phyloP scores from a whole-genome alignment of 176 grass and related monocot genomes.

The Rhynchospora pubera region DNA sequence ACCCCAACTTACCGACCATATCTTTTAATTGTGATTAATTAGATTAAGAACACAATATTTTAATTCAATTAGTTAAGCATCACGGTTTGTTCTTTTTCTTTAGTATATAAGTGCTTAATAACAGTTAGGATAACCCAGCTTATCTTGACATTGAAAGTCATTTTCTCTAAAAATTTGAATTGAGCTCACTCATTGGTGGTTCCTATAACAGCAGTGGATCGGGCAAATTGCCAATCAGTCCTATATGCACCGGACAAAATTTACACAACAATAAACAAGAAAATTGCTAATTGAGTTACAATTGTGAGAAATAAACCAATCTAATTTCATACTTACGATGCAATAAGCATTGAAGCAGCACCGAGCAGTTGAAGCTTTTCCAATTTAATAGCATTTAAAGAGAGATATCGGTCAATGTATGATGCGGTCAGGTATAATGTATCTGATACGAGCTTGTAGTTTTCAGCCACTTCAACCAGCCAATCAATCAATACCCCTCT shows the following conservation, averaged over 20 bases:
- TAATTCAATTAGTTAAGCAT: neutral
- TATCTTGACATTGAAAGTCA: neutral
- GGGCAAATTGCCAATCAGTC: neutral
- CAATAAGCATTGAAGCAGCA: conserved; percentile 66
- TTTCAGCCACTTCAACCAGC: conserved; percentile 87
- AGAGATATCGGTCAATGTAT: conserved; percentile 76
- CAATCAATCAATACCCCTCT: conserved; percentile 79
- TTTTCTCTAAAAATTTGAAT: neutral
- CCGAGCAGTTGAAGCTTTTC: conserved; percentile 78
- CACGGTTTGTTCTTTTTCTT: neutral
- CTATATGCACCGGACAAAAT: neutral
- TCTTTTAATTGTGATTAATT: no score
- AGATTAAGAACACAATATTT: neutral
- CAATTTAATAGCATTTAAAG: conserved; percentile 44
- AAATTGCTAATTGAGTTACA: neutral
- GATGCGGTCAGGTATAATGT: conserved; percentile 65
- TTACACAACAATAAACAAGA: neutral
- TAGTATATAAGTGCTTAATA: neutral
- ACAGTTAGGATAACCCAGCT: neutral
- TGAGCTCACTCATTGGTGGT: neutral
- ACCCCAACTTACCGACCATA: neutral
- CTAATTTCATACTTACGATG: conserved; percentile 43
- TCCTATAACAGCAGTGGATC: no score
- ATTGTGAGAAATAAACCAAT: neutral
- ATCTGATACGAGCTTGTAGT: conserved; percentile 85